These are phyloP conservation scores for Umbelopsis isabellina DNA, from an alignment of 192 early-diverging fungal species.

Conservation along the genomic window DNA sequence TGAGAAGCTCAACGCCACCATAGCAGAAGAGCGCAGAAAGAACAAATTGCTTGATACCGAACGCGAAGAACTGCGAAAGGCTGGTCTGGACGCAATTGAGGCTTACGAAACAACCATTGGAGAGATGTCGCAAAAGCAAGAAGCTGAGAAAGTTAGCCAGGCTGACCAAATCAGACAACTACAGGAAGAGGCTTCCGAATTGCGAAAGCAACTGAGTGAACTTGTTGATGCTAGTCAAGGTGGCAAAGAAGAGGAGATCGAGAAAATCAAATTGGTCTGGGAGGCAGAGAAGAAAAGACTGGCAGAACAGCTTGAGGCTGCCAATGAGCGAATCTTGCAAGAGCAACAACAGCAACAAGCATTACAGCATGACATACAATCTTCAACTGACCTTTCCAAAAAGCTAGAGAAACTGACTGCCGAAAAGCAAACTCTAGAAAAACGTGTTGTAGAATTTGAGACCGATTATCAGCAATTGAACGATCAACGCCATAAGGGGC, in stretches of 20 bases:
- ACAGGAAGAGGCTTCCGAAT: slow-evolving; percentile 42
- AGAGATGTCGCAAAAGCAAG: slow-evolving; percentile 44
- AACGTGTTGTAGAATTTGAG: slow-evolving; percentile 38
- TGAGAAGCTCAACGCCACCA: slow-evolving; percentile 37
- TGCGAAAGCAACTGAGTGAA: slow-evolving; percentile 53
- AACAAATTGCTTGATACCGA: slow-evolving; percentile 34
- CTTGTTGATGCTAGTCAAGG: slow-evolving; percentile 44
- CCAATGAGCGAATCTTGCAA: slow-evolving; percentile 29
- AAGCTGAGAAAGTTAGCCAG: slow-evolving; percentile 27
- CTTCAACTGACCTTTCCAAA: slow-evolving; percentile 45
- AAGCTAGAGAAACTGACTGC: slow-evolving; percentile 44
- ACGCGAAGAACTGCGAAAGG: slow-evolving; percentile 42
- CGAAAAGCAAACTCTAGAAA: slow-evolving; percentile 44
- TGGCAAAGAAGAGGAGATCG: slow-evolving; percentile 45
- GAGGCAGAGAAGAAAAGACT: slow-evolving; percentile 54
- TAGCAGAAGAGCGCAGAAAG: slow-evolving; percentile 37
- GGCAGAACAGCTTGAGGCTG: slow-evolving; percentile 38
- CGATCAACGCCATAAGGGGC: slow-evolving; percentile 21
- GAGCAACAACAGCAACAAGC: slow-evolving; percentile 36
- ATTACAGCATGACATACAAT: slow-evolving; percentile 39
- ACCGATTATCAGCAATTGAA: slow-evolving; percentile 34
- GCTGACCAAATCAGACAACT: slow-evolving; percentile 33
- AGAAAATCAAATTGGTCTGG: slow-evolving; percentile 54
- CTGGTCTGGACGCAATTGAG: slow-evolving; percentile 49
- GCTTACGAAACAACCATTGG: slow-evolving; percentile 47